Base-by-base conservation (phyloP, 1,284 basidiomycete genomes). In the Apiotrichum siamense region DNA sequence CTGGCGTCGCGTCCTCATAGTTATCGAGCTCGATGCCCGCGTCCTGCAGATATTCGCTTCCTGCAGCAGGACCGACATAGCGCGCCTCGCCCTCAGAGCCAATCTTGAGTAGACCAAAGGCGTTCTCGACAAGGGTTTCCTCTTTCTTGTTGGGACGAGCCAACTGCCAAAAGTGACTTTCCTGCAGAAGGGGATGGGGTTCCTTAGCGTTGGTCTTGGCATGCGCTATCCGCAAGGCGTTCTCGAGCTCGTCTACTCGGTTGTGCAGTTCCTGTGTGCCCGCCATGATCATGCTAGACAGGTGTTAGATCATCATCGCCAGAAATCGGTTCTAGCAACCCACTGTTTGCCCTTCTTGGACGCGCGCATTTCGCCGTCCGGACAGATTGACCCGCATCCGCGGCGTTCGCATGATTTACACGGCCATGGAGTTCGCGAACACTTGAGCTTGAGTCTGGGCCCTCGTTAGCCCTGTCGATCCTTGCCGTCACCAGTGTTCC, bases 361-460 rank as follows among this genome's bases (percentile, higher is more conserved):
- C 5, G 31, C 44, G 10, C 44, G 44, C 44, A 45, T 33, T 41
- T 66, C 61, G 5, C 69, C 68, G 38, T 63, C 65, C 10, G 71
- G 71, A 54, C 71, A 73, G 33, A 73, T 69, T 52, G 69, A 65
- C 9, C 64, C 67, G 33, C 69, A 70, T 15, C 71, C 71, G 35
- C 73, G 57, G 44, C 69, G 67, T 26, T 61, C 64, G 65, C 71
- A 73, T 7, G 64, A 65, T 4, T 62, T 63, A 47, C 71, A 73
- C 7, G 71, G 71, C 69, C 69, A 73, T 32, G 55, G 44, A 7
- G 32, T 56, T 42, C 66, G 58, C 21, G 69, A 69, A 44, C 69
- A 71, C 46, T 68, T 71, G 44, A 71, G 59, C 49, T 71, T 71
- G 26, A 71, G 50, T 29, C 68, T 69, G 41, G 21, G 10, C n/a